Evolutionary conservation across 225 moss, liverwort and hornwort genomes (phyloP).

Genomic region (Pleurozium schreberi): DNA sequence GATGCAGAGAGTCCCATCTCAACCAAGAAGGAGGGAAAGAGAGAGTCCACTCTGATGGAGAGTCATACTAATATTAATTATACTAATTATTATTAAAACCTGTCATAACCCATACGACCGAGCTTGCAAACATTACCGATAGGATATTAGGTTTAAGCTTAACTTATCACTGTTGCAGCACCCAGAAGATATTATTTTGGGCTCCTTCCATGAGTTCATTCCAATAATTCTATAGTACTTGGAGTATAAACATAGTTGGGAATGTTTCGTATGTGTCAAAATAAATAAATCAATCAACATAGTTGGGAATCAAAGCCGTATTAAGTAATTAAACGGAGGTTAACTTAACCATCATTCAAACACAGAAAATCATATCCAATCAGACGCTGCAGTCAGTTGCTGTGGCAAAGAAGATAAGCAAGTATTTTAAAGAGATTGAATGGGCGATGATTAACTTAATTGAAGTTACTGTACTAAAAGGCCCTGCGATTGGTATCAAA

Average conservation of each 20-base stretch:
- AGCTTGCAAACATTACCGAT: neutral
- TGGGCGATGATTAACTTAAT: neutral
- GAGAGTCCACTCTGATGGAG: neutral
- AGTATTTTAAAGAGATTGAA: neutral
- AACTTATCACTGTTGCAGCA: neutral
- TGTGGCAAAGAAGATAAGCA: neutral
- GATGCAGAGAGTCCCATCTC: neutral
- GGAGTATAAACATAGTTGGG: too few species aligned
- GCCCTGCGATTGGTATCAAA: neutral
- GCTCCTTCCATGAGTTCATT: too few species aligned
- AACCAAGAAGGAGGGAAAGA: too few species aligned
- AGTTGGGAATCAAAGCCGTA: neutral
- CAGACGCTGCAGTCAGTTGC: neutral
- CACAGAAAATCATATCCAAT: constrained; percentile 7
- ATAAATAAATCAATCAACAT: too few species aligned
- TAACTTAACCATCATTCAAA: neutral
- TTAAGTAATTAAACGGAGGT: neutral
- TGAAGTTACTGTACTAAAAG: neutral
- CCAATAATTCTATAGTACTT: too few species aligned
- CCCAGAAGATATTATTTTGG: neutral
- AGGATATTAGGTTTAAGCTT: too few species aligned
- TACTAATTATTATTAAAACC: neutral
- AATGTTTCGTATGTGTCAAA: too few species aligned
- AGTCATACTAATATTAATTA: neutral
- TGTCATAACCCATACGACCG: neutral